A percentile compares a stretch with the other conserved stretches of the same genome.
These are phyloP conservation scores for Pestalotiopsis sp. DNA, from an alignment of 2,329 filamentous ascomycete species.

Conservation along the genomic window DNA sequence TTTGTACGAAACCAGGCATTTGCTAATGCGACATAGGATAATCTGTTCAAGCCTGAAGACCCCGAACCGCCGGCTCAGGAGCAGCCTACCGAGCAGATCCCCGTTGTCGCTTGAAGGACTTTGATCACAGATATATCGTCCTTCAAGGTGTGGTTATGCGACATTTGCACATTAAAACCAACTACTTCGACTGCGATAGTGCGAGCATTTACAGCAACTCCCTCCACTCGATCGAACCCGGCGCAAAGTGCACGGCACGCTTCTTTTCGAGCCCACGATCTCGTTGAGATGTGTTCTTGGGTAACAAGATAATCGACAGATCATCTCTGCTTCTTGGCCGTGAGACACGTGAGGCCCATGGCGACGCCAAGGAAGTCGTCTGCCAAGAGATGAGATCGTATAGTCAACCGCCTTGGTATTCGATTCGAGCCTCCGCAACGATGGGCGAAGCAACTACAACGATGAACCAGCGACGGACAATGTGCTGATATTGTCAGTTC, in stretches of 20 bases:
- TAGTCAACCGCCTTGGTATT: background rate
- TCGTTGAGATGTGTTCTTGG: background rate
- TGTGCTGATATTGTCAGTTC: background rate
- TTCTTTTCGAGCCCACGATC: background rate
- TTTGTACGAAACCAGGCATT: background rate
- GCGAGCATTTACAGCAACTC: background rate
- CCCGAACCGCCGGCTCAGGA: slow-evolving; percentile 28
- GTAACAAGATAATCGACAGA: background rate
- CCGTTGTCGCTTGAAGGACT: slow-evolving; percentile 27
- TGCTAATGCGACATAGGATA: slow-evolving; percentile 22
- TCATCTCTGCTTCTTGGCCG: background rate
- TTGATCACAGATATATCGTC: background rate
- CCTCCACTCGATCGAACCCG: background rate
- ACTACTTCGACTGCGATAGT: background rate
- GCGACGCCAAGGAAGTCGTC: background rate
- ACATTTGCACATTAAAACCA: background rate
- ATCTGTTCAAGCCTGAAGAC: slow-evolving; percentile 32
- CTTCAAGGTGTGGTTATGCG: background rate
- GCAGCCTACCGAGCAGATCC: slow-evolving; percentile 27
- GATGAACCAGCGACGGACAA: background rate
- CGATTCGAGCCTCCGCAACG: background rate
- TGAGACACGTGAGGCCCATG: background rate
- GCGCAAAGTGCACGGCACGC: background rate
- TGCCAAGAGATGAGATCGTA: background rate
- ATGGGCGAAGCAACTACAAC: background rate